Percentiles rank a stretch among this genome's conserved stretches.
Evolutionary conservation across 306 rosid species (phyloP).

Genomic region (Ziziphus jujuba): DNA sequence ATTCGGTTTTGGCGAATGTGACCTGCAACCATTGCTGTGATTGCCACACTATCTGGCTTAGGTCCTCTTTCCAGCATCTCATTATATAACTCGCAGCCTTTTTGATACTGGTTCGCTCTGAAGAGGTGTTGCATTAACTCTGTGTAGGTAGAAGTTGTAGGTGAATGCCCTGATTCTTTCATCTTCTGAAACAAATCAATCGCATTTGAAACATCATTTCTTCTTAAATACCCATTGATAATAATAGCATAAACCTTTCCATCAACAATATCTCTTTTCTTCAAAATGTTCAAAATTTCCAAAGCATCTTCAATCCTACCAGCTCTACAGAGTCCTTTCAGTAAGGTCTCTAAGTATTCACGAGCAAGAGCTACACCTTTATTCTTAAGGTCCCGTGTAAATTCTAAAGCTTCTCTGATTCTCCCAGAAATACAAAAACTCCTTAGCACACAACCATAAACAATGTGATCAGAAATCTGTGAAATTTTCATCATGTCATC

Average conservation of each 20-base stretch:
- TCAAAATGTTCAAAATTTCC: constrained; percentile 73
- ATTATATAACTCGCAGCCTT: constrained; percentile 64
- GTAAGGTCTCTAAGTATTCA: constrained; percentile 60
- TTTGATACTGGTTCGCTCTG: constrained; percentile 43
- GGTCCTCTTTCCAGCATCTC: constrained; percentile 75
- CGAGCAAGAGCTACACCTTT: constrained; percentile 53
- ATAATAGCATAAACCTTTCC: constrained; percentile 57
- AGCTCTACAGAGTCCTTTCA: constrained; percentile 75
- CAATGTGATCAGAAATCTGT: constrained; percentile 43
- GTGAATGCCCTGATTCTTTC: constrained; percentile 59
- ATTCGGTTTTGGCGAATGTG: constrained; percentile 54
- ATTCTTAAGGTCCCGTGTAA: constrained; percentile 67
- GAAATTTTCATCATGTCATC: constrained; percentile 63
- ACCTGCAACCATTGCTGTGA: constrained; percentile 86
- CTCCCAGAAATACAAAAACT: constrained; percentile 63
- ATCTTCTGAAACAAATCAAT: constrained; percentile 56
- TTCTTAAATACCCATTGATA: constrained; percentile 59
- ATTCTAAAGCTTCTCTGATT: constrained; percentile 77
- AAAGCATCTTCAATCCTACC: constrained; percentile 63
- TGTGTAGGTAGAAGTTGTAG: constrained; percentile 65
- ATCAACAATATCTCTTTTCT: constrained; percentile 45
- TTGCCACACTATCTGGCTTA: constrained; percentile 57
- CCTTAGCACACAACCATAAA: constrained; percentile 59
- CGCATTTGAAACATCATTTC: constrained; percentile 53
- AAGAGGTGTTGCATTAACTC: constrained; percentile 78